A percentile compares a stretch with the other conserved stretches of the same genome.
phyloP scores from a whole-genome alignment of 192 early-diverging fungal genomes.

The Rhizophagus clarus region DNA sequence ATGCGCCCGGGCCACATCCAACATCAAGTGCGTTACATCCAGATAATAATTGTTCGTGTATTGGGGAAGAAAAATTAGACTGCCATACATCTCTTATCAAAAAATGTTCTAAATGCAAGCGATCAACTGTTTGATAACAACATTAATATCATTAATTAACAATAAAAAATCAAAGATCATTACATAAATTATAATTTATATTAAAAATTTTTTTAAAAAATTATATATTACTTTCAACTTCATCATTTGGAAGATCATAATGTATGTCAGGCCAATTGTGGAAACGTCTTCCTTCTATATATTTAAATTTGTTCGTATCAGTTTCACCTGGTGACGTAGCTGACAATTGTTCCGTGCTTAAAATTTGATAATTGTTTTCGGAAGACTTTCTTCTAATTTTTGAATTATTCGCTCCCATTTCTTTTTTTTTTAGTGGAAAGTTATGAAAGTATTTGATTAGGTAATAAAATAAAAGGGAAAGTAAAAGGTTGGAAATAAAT shows the following conservation, averaged over 20 bases:
- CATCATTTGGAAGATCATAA: constrained; percentile 28
- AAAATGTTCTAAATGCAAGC: constrained; percentile 14
- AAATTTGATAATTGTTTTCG: too few species aligned
- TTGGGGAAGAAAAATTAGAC: constrained; percentile 32
- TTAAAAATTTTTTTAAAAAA: too few species aligned
- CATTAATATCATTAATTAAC: not conserved
- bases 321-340: too few species aligned
- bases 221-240: constrained; percentile 1
- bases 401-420: too few species aligned
- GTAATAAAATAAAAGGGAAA: too few species aligned
- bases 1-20: constrained; percentile 22
- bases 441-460: too few species aligned
- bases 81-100: not conserved
- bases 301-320: not conserved
- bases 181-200: not conserved
- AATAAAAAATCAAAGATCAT: not conserved
- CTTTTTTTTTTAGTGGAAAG: too few species aligned
- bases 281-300: not conserved
- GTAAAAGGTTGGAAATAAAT: too few species aligned
- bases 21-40: constrained; percentile 33
- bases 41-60: not conserved
- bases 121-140: not conserved
- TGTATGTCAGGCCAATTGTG: not conserved
- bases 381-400: too few species aligned
- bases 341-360: too few species aligned